phyloP scores from a whole-genome alignment of 2,329 filamentous ascomycete species.

The Didymella pinodella region DNA sequence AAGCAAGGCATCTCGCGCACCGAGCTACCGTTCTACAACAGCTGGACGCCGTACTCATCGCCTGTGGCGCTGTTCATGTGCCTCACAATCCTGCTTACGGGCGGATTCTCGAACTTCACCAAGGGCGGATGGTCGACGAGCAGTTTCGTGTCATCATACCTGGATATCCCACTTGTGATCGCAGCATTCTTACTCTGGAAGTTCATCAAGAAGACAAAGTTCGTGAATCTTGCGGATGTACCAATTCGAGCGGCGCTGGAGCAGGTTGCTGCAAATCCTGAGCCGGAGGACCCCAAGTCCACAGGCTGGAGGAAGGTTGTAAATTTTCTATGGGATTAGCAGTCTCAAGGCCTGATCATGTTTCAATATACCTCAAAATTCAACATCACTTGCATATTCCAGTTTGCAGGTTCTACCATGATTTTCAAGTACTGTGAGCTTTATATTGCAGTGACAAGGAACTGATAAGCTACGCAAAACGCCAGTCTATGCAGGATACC shows the following conservation, averaged over 20 bases:
- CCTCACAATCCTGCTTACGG: slow-evolving; percentile 69
- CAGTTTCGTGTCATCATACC: slow-evolving; percentile 46
- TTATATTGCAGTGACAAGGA: background rate
- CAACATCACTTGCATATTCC: background rate
- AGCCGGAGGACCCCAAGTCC: slow-evolving; percentile 28
- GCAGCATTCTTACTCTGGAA: slow-evolving; percentile 70
- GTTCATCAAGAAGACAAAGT: slow-evolving; percentile 66
- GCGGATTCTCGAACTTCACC: slow-evolving; percentile 66
- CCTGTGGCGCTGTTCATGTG: slow-evolving; percentile 51
- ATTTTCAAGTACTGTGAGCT: background rate
- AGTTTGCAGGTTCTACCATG: background rate
- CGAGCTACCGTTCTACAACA: slow-evolving; percentile 39
- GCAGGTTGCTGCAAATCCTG: slow-evolving; percentile 30
- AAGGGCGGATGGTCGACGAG: slow-evolving; percentile 50
- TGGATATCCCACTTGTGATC: slow-evolving; percentile 49
- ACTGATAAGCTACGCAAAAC: background rate
- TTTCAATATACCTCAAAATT: too few relatives aligned
- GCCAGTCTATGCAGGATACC: background rate
- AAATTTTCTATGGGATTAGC: slow-evolving; percentile 31
- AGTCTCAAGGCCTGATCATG: too few relatives aligned
- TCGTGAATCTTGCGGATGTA: slow-evolving; percentile 40
- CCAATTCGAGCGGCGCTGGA: slow-evolving; percentile 36
- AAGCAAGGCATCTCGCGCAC: slow-evolving; percentile 63
- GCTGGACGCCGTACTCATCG: slow-evolving; percentile 48
- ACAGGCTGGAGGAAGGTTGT: slow-evolving; percentile 27